phyloP scores from a whole-genome alignment of 106 monocot species.

The Platanthera guangdongensis region DNA sequence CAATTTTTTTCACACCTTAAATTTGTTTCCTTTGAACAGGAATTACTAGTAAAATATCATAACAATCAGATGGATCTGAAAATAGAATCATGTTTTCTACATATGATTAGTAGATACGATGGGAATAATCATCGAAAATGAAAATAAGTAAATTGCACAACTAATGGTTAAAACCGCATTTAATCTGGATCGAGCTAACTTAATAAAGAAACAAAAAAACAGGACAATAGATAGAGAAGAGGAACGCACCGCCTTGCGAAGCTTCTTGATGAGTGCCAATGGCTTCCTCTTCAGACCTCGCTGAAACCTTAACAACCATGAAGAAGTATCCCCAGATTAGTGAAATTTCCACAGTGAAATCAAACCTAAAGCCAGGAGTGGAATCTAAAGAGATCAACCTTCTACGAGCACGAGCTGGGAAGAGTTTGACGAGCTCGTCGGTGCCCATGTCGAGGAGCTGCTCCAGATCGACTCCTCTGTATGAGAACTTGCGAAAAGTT shows the following conservation, averaged over 20 bases:
- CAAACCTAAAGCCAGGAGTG: neutral
- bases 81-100: neutral
- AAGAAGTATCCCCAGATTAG: neutral
- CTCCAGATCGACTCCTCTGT: slow-evolving; percentile 52
- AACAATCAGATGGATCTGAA: neutral
- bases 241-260: slow-evolving; percentile 62
- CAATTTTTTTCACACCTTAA: too few species aligned
- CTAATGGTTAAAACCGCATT: neutral
- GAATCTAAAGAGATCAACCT: slow-evolving; percentile 12
- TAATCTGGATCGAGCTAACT: neutral
- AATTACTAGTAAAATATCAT: too few species aligned
- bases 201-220: neutral
- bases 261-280: slow-evolving; percentile 89
- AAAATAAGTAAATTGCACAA: neutral
- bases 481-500: slow-evolving; percentile 52
- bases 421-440: slow-evolving; percentile 58
- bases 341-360: neutral
- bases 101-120: neutral
- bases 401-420: slow-evolving; percentile 46
- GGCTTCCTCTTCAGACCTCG: slow-evolving; percentile 83
- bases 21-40: too few species aligned
- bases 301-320: slow-evolving; percentile 38
- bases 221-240: neutral
- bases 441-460: slow-evolving; percentile 53
- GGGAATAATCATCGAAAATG: neutral